phyloP scores from a whole-genome alignment of 2,329 filamentous ascomycete genomes.

The Tolypocladium pustulatum region DNA sequence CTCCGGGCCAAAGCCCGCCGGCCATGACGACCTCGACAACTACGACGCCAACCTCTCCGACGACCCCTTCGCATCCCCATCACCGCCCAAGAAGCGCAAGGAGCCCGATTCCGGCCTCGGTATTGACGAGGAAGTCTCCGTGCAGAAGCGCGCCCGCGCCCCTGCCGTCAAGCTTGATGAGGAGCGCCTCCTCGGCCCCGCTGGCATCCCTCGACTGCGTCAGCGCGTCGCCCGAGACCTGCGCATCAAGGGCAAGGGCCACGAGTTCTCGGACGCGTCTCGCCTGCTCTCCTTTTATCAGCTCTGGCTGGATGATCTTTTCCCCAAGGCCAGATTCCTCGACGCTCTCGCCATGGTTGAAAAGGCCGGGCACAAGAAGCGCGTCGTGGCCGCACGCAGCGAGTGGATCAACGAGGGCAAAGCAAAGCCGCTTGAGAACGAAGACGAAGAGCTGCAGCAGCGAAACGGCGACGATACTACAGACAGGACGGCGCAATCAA shows the following conservation, averaged over 20 bases:
- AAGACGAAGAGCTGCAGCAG: constrained; percentile 14
- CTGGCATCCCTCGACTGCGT: constrained; percentile 75
- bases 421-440: constrained; percentile 30
- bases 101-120: constrained; percentile 49
- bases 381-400: constrained; percentile 61
- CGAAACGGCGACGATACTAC: constrained; percentile 6
- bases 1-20: constrained; percentile 5
- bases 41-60: constrained; percentile 52
- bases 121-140: constrained; percentile 76
- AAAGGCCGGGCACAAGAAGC: constrained; percentile 79
- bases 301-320: constrained; percentile 92
- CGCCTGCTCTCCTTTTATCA: constrained; percentile 85
- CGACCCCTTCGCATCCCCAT: constrained; percentile 38
- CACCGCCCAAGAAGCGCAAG: constrained; percentile 35
- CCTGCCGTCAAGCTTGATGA: constrained; percentile 85
- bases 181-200: constrained; percentile 63
- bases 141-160: constrained; percentile 60
- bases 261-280: constrained; percentile 85
- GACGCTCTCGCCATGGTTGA: constrained; percentile 87
- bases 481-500: neutral
- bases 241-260: constrained; percentile 83
- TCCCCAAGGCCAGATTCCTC: constrained; percentile 85
- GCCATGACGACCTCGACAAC: constrained; percentile 60
- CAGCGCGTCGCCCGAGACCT: constrained; percentile 55
- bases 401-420: constrained; percentile 77